A percentile compares a stretch with the other conserved stretches of the same genome.
These are phyloP conservation scores for Oryza meyeriana DNA, from an alignment of 176 grass and related monocot genomes.

Conservation along the genomic window DNA sequence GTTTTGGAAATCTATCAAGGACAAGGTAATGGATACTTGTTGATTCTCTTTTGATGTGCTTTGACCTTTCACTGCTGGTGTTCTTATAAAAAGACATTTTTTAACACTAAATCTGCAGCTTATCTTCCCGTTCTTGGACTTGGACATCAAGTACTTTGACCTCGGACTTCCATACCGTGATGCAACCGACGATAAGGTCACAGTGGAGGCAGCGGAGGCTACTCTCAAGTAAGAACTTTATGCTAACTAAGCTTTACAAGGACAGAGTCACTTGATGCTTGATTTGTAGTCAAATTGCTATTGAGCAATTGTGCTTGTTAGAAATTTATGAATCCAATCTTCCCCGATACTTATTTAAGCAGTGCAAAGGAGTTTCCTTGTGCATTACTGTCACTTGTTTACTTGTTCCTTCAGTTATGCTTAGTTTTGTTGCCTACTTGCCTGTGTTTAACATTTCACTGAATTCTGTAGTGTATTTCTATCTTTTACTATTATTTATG, in stretches of 20 bases:
- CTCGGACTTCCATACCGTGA: constrained; percentile 48
- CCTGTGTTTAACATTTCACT: neutral
- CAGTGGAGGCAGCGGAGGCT: constrained; percentile 74
- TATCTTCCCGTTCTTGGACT: constrained; percentile 49
- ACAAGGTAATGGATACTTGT: neutral
- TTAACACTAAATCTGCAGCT: neutral
- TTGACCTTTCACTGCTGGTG: too few relatives aligned
- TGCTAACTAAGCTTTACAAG: neutral
- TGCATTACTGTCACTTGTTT: neutral
- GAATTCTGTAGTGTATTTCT: neutral
- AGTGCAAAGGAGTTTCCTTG: neutral
- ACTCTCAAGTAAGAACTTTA: constrained; percentile 59
- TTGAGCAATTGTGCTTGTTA: neutral
- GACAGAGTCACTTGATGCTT: neutral
- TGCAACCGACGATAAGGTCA: constrained; percentile 75
- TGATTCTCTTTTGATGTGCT: too few relatives aligned
- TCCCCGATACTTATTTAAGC: neutral
- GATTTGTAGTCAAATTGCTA: neutral
- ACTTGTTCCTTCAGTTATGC: neutral
- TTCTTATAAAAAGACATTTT: neutral
- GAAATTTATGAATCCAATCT: neutral
- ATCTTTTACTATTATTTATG: neutral
- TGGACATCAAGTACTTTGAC: constrained; percentile 63
- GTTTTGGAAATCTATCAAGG: neutral
- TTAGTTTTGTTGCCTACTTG: neutral